phyloP scores from a whole-genome alignment of 1,284 basidiomycete genomes.

The Sanghuangporus baumii region DNA sequence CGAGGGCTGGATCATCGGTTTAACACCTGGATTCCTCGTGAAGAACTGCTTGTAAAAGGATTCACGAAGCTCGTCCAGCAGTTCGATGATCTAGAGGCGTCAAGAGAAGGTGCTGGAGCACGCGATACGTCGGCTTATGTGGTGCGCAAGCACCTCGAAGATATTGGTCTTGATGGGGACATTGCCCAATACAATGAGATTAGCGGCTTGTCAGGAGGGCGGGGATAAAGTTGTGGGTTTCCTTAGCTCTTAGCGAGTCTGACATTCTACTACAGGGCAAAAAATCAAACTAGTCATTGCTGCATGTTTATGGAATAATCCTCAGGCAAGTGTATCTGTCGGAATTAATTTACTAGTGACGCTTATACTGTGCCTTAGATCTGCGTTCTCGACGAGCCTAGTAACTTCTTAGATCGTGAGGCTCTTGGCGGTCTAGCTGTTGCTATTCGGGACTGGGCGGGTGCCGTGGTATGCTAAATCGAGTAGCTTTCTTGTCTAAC shows the following conservation, averaged over 20 bases:
- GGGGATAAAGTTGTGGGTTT: conserved; percentile 19
- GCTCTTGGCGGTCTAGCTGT: conserved; percentile 91
- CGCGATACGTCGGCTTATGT: conserved; percentile 78
- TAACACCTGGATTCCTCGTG: conserved; percentile 94
- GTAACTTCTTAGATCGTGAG: conserved; percentile 93
- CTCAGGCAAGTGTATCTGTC: conserved; percentile 50
- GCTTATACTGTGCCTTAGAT: conserved; percentile 34
- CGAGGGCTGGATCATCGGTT: conserved; percentile 86
- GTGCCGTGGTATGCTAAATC: conserved; percentile 69
- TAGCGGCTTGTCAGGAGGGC: conserved; percentile 81
- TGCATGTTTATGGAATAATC: conserved; percentile 93
- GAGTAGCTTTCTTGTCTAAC: not conserved
- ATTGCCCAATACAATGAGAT: conserved; percentile 98
- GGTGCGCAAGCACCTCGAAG: conserved; percentile 87
- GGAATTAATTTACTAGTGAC: conserved; percentile 8
- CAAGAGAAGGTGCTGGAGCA: conserved; percentile 86
- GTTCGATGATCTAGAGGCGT: conserved; percentile 96
- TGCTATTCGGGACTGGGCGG: conserved; percentile 95
- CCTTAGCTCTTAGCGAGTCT: conserved; percentile 20
- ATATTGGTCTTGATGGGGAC: conserved; percentile 94
- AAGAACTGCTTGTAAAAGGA: conserved; percentile 84
- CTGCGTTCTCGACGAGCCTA: conserved; percentile 88
- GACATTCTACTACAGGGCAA: conserved; percentile 51
- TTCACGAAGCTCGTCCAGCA: conserved; percentile 91
- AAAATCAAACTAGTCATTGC: conserved; percentile 98